Conservation (phyloP, 169 alveolate species). For the Cryptosporidium felis region DNA sequence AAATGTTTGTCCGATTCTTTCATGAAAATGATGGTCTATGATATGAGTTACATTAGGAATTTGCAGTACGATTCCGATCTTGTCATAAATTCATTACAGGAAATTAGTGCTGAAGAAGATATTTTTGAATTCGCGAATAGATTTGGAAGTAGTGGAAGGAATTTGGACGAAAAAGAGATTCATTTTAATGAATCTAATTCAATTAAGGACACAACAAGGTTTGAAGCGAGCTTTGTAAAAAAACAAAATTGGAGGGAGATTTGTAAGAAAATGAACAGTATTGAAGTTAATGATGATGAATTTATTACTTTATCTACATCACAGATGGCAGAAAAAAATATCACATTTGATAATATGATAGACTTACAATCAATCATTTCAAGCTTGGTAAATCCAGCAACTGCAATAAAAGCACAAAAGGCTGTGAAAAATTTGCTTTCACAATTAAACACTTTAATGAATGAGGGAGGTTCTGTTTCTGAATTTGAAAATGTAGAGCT, state of each 20-base stretch:
- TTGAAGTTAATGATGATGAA: conserved; percentile 49
- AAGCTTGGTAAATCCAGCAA: conserved; percentile 28
- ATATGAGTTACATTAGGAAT: conserved; percentile 65
- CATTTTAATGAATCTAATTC: background rate
- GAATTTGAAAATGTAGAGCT: background rate
- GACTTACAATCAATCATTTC: conserved; percentile 57
- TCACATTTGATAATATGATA: conserved; percentile 23
- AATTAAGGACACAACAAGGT: background rate
- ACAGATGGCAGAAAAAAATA: conserved; percentile 48
- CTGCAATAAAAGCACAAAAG: conserved; percentile 69
- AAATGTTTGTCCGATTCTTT: conserved; percentile 53
- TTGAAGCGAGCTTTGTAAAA: background rate
- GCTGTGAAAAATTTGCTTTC: conserved; percentile 37
- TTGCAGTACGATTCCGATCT: conserved; percentile 61
- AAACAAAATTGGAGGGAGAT: conserved; percentile 61
- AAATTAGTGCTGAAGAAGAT: conserved; percentile 46
- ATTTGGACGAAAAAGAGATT: background rate
- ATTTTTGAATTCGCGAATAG: conserved; percentile 48
- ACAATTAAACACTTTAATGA: conserved; percentile 14
- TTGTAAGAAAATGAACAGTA: conserved; percentile 19
- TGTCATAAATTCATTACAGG: conserved; percentile 56
- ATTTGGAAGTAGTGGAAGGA: background rate
- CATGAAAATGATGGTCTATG: conserved; percentile 66
- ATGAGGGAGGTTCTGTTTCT: background rate
- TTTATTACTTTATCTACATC: conserved; percentile 37